A percentile compares a stretch with the other conserved stretches of the same genome.
Conservation (phyloP, 2,329 filamentous ascomycete genomes). For the Ophiostoma tasmaniense region DNA sequence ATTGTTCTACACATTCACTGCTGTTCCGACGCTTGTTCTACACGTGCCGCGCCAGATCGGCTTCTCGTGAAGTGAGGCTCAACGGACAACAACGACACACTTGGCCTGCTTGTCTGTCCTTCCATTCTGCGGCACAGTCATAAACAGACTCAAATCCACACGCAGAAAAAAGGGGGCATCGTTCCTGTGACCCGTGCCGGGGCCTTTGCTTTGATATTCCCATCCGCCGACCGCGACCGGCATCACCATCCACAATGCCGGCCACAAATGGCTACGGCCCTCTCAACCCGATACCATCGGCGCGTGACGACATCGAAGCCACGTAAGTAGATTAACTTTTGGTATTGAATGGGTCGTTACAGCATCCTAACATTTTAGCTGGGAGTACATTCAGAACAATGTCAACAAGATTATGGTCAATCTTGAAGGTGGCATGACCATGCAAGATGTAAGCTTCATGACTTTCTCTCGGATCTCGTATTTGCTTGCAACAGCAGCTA, state of each 20-base stretch:
- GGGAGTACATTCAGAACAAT: conserved; percentile 79
- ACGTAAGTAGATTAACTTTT: conserved; percentile 17
- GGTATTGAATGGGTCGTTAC: not conserved
- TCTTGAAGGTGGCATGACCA: conserved; percentile 84
- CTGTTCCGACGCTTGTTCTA: not conserved
- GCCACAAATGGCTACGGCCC: conserved; percentile 6
- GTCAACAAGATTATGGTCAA: conserved; percentile 92
- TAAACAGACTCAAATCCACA: not conserved
- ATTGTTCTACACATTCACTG: not conserved
- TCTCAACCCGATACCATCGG: conserved; percentile 6
- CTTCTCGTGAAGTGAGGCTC: not conserved
- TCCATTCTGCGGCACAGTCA: not conserved
- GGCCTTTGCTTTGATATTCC: not conserved
- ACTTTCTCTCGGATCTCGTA: not conserved
- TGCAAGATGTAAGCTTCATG: conserved; percentile 61
- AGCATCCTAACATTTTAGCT: conserved; percentile 44
- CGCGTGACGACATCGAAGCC: conserved; percentile 22
- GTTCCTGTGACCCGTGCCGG: not conserved
- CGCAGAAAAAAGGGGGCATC: not conserved
- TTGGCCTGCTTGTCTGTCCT: not conserved
- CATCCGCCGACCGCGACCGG: not conserved
- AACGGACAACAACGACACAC: not conserved
- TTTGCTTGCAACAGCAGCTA: not conserved
- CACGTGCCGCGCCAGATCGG: not conserved
- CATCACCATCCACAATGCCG: conserved; percentile 11